Conservation (phyloP, 2,329 filamentous ascomycete genomes). For the Truncatella angustata region DNA sequence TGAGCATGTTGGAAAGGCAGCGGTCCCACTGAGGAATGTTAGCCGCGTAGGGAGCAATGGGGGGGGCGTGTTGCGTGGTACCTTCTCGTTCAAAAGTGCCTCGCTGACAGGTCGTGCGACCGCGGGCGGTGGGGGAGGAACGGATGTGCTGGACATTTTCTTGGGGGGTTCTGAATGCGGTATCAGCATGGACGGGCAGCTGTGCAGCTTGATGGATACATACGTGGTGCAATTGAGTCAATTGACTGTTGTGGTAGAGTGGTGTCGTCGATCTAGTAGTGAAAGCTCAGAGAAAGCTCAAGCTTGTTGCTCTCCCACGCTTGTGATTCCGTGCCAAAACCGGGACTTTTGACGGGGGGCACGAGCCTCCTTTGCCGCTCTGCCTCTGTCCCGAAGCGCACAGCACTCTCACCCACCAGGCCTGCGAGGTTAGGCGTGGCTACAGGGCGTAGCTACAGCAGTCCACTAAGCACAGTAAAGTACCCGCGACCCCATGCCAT, state of each 20-base stretch:
- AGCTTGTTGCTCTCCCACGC: not conserved
- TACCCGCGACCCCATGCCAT: too few relatives aligned
- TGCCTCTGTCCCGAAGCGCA: too few relatives aligned
- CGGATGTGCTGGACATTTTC: conserved; percentile 52
- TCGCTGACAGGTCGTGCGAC: conserved; percentile 90
- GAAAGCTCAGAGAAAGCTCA: not conserved
- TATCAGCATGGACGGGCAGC: conserved; percentile 12
- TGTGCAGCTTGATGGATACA: not conserved
- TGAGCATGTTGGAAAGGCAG: conserved; percentile 94
- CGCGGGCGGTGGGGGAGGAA: conserved; percentile 59
- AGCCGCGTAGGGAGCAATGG: too few relatives aligned
- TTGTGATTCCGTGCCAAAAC: conserved; percentile 1
- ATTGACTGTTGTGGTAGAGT: conserved; percentile 7
- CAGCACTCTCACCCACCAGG: too few relatives aligned
- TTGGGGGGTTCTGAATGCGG: conserved; percentile 21
- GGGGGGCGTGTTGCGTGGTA: too few relatives aligned
- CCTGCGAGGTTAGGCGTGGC: too few relatives aligned
- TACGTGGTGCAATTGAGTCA: conserved; percentile 12
- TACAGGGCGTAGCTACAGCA: too few relatives aligned
- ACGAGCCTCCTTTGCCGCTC: not conserved
- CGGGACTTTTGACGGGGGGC: conserved; percentile 7
- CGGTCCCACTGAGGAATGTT: conserved; percentile 77
- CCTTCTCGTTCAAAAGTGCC: conserved; percentile 98
- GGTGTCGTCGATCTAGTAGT: conserved; percentile 8
- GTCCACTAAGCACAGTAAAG: too few relatives aligned